Conservation (phyloP, 202 grass and related monocot genomes). For the Schoenoplectus tabernaemontani region DNA sequence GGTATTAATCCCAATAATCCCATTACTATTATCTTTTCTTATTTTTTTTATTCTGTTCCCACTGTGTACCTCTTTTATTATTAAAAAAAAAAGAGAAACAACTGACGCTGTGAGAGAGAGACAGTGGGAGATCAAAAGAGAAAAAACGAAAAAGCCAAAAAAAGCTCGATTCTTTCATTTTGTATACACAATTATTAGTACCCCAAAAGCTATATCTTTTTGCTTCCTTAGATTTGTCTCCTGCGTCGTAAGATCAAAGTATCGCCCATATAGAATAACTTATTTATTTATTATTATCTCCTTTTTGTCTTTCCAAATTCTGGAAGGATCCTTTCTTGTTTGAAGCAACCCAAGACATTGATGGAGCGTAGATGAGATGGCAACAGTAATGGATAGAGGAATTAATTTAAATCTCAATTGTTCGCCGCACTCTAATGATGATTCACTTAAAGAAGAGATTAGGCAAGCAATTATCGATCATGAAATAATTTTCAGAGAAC, state of each 20-base stretch:
- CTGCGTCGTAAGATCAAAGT: slow-evolving; percentile 5
- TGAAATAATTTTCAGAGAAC: slow-evolving; percentile 41
- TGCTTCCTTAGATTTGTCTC: slow-evolving; percentile 3
- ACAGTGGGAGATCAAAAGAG: slow-evolving; percentile 8
- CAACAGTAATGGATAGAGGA: slow-evolving; percentile 21
- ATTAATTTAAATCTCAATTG: slow-evolving; percentile 57
- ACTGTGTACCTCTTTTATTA: not conserved
- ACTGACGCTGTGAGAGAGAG: slow-evolving; percentile 13
- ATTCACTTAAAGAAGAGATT: slow-evolving; percentile 27
- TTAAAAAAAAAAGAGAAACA: not conserved
- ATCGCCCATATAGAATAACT: not conserved
- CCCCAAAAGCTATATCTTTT: slow-evolving; percentile 18
- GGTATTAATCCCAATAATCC: slow-evolving; percentile 18
- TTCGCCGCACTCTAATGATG: slow-evolving; percentile 33
- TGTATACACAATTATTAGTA: slow-evolving; percentile 26
- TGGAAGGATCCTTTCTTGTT: not conserved
- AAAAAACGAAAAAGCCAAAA: not conserved
- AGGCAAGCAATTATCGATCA: slow-evolving; percentile 43
- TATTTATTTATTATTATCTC: not conserved
- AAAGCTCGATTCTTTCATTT: slow-evolving; percentile 17
- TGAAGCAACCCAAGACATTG: slow-evolving; percentile 20
- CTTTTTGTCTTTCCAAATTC: not conserved
- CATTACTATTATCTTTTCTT: not conserved
- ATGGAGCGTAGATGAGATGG: not conserved
- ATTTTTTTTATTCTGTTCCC: not conserved